Percentiles rank a stretch among this genome's conserved stretches.
These are phyloP conservation scores for Aspergillus sp. DNA, from an alignment of 2,329 filamentous ascomycete genomes.

Conservation along the genomic window DNA sequence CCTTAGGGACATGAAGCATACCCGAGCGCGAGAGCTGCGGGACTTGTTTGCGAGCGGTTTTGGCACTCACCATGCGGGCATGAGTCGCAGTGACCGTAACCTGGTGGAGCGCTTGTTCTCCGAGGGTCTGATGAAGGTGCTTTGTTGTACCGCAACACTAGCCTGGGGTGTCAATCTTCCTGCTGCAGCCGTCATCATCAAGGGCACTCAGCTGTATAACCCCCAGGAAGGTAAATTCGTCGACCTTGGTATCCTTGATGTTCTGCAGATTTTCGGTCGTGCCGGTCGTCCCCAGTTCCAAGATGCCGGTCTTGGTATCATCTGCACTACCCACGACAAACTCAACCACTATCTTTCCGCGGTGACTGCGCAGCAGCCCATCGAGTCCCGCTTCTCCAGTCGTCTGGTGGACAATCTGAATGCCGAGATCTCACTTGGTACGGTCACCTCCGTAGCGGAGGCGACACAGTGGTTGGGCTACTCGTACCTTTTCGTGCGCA, in stretches of 20 bases:
- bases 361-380: conserved; percentile 90
- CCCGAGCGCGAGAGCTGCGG: conserved; percentile 74
- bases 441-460: conserved; percentile 87
- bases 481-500: conserved; percentile 92
- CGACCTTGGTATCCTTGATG: conserved; percentile 90
- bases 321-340: conserved; percentile 92
- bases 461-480: conserved; percentile 97
- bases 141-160: conserved; percentile 95
- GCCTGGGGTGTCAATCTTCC: conserved; percentile 99
- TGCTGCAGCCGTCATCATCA: conserved; percentile 93
- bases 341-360: conserved; percentile 83
- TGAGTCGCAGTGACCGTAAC: conserved; percentile 89
- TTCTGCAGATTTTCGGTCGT: conserved; percentile 96
- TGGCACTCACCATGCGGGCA: conserved; percentile 92
- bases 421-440: conserved; percentile 85
- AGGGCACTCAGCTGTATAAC: conserved; percentile 94
- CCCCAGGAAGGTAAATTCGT: conserved; percentile 94
- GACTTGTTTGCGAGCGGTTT: conserved; percentile 86
- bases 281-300: conserved; percentile 96
- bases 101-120: conserved; percentile 88
- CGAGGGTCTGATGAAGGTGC: conserved; percentile 87
- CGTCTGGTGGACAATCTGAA: conserved; percentile 96
- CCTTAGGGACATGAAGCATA: conserved; percentile 73
- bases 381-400: conserved; percentile 90
- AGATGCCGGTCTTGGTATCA: conserved; percentile 95